phyloP scores from a whole-genome alignment of 2,329 filamentous ascomycete species.

The Neobulgaria alba region DNA sequence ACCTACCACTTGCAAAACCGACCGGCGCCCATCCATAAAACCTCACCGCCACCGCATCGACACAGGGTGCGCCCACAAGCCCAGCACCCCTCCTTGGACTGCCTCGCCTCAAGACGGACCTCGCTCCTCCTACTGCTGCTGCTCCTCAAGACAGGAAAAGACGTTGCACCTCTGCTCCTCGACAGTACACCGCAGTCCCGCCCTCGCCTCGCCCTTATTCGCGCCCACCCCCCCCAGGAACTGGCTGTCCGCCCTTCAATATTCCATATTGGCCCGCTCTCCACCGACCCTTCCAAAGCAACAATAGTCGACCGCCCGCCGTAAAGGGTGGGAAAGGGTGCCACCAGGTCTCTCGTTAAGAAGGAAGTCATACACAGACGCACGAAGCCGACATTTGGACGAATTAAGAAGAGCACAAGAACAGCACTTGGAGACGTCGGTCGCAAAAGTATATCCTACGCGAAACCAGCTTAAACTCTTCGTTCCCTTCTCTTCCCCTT shows the following conservation, averaged over 20 bases:
- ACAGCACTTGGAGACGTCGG: constrained; percentile 1
- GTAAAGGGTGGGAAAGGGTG: constrained; percentile 12
- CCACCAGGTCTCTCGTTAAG: constrained; percentile 23
- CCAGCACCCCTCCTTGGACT: neutral
- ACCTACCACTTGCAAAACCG: constrained; percentile 12
- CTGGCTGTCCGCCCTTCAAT: too few relatives aligned
- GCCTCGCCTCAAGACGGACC: neutral
- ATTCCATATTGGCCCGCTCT: too few relatives aligned
- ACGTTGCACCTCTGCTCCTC: neutral
- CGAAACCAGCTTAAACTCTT: neutral
- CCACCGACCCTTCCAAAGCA: too few relatives aligned
- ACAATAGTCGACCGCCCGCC: too few relatives aligned
- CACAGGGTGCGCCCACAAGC: constrained; percentile 13
- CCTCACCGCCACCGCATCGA: constrained; percentile 19
- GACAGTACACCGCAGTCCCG: neutral
- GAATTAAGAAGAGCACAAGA: constrained; percentile 2
- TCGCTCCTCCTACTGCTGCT: neutral
- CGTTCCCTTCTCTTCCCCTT: neutral
- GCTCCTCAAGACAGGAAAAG: neutral
- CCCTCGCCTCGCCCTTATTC: neutral
- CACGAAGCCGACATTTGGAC: constrained; percentile 15
- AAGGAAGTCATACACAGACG: constrained; percentile 19
- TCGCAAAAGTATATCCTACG: constrained; percentile 1
- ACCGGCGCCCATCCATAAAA: constrained; percentile 14
- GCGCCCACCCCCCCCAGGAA: too few relatives aligned